These are phyloP conservation scores for Liriodendron chinense DNA, from an alignment of 164 flowering plant genomes.

Conservation along the genomic window DNA sequence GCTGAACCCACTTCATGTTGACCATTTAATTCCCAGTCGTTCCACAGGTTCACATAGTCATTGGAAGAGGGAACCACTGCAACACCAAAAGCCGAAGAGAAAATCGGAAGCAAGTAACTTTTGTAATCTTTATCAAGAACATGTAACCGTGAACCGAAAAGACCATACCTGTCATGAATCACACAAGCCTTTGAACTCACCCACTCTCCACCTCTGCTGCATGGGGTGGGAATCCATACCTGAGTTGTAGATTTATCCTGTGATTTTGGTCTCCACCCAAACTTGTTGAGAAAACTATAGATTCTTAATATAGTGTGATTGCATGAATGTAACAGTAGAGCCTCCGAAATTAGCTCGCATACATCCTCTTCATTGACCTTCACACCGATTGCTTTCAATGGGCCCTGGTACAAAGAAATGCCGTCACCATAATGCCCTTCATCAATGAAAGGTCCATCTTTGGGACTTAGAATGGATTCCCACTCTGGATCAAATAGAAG, in stretches of 20 bases:
- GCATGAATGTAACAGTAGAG: constrained; percentile 4
- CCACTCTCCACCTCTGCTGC: constrained; percentile 10
- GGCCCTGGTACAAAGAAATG: not conserved
- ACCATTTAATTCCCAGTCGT: constrained; percentile 10
- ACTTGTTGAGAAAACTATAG: constrained; percentile 15
- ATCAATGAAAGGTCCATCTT: constrained; percentile 24
- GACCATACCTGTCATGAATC: constrained; percentile 8
- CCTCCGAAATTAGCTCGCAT: constrained; percentile 3
- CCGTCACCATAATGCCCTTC: constrained; percentile 7
- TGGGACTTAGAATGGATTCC: constrained; percentile 2
- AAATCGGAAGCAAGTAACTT: constrained; percentile 8
- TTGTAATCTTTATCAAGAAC: constrained; percentile 15
- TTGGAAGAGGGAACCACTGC: constrained; percentile 14
- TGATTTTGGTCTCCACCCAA: constrained; percentile 7
- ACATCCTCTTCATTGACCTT: constrained; percentile 1
- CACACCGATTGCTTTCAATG: constrained; percentile 18
- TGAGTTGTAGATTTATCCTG: not conserved
- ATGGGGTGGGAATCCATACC: constrained; percentile 15
- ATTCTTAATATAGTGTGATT: constrained; percentile 10
- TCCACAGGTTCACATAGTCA: constrained; percentile 18
- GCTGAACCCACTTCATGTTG: not conserved
- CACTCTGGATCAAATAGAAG: constrained; percentile 18
- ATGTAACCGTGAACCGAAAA: constrained; percentile 9
- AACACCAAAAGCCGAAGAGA: constrained; percentile 18
- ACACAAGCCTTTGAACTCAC: constrained; percentile 16